Evolutionary conservation across 768 basidiomycete genomes (phyloP).

Genomic region (Roridomyces roridus): DNA sequence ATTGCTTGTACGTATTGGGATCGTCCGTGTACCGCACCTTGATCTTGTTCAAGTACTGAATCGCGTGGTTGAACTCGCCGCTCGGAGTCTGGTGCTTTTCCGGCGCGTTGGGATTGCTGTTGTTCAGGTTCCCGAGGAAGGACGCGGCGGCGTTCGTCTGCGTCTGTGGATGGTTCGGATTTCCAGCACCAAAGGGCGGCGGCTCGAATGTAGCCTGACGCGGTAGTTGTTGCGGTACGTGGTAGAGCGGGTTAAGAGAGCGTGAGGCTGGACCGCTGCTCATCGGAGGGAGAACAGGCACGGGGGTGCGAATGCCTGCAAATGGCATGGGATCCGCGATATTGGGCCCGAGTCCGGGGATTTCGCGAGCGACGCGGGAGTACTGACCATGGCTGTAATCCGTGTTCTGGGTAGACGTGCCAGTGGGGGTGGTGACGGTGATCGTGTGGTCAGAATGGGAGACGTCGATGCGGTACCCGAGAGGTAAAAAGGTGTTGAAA

Average conservation of each 20-base stretch:
- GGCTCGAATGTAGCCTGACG: constrained; percentile 41
- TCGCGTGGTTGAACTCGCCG: constrained; percentile 91
- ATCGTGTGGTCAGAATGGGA: constrained; percentile 77
- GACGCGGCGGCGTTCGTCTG: constrained; percentile 65
- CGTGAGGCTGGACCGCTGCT: constrained; percentile 53
- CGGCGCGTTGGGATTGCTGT: constrained; percentile 51
- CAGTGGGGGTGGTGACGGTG: constrained; percentile 81
- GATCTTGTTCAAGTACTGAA: constrained; percentile 98
- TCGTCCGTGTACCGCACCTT: constrained; percentile 90
- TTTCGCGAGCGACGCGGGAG: constrained; percentile 35
- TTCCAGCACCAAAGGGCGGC: constrained; percentile 40
- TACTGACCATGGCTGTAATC: constrained; percentile 33
- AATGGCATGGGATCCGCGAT: constrained; percentile 39
- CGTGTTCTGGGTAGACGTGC: constrained; percentile 67
- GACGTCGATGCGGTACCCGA: constrained; percentile 92
- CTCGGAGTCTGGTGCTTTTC: constrained; percentile 53
- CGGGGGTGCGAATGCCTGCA: constrained; percentile 30
- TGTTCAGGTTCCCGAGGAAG: constrained; percentile 65
- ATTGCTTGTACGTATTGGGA: constrained; percentile 91
- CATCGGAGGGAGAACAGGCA: constrained; percentile 34
- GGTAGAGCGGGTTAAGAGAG: constrained; percentile 60
- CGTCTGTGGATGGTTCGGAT: too few species aligned
- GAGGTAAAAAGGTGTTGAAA: constrained; percentile 96
- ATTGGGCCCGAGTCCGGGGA: constrained; percentile 36
- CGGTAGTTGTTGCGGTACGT: constrained; percentile 33